Base-by-base conservation (phyloP, 1,139 yeast species). In the Candida sp. region DNA sequence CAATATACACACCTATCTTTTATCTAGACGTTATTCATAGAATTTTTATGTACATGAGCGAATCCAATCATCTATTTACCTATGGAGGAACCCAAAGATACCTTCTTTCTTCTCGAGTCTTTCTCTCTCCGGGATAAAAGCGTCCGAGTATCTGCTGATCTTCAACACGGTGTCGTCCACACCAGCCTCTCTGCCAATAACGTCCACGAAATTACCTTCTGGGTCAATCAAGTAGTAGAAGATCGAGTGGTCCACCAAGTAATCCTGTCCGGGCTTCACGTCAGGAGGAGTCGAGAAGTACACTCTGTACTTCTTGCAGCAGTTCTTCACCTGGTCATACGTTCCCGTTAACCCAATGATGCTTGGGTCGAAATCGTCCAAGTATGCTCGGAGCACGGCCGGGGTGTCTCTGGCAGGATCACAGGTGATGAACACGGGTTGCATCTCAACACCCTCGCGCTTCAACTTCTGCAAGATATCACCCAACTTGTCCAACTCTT, bases 141-240 rank as follows among this genome's bases (percentile, higher is more conserved):
- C 91, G 54, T 83, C 85, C 49, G 91, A 80, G 62, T 90, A 96
- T 56, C 84, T 85, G 60, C 81, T 79, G 61, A 94, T 90, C 70
- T 89, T 88, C 44, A 81, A 84, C n/a, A 86, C 86, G 25, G 96
- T 97, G 53, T 87, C 87, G 33, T 80, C 78, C 25, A 92, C 93
- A 48, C 86, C 89, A 59, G 88, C 91, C 62, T 93, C 94, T 66
- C 96, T 85, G 44, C 99, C 99, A 60, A 94, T 79, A 11, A 94
- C 98, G 69, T 94, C 98, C 50, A 93, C 89, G 63, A 91, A 94
- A 61, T 89, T 84, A 47, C 98, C 99, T 67, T 94, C 98, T 22
- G 97, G 93, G 66, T 94, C 98, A 96, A 94, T 91, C 60, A 94
- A 77, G 66, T 94, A 94, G 70, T 92, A 93, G 81, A 93, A 94